These are phyloP conservation scores for Boletus chippewaensis DNA, from an alignment of 1,284 basidiomycete genomes.

Conservation along the genomic window DNA sequence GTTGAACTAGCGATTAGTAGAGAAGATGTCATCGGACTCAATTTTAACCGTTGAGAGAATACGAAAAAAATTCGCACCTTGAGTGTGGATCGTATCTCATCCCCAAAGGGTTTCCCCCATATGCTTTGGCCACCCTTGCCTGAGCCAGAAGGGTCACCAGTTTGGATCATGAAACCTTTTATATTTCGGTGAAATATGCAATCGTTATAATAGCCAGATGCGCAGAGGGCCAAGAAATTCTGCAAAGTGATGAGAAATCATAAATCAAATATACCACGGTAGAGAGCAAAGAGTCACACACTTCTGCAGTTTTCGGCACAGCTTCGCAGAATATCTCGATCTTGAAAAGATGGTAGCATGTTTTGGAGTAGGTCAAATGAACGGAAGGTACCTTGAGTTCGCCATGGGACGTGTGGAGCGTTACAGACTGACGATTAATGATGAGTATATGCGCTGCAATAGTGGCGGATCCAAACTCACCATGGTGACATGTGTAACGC, in stretches of 20 bases:
- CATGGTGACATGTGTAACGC: slow-evolving; percentile 31
- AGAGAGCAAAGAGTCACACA: slow-evolving; percentile 32
- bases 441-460: slow-evolving; percentile 15
- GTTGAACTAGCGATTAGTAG: slow-evolving; percentile 60
- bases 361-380: background rate
- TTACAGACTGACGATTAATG: slow-evolving; percentile 67
- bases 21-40: background rate
- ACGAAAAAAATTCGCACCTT: slow-evolving; percentile 51
- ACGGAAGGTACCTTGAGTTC: slow-evolving; percentile 76
- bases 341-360: slow-evolving; percentile 37
- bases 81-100: slow-evolving; percentile 87
- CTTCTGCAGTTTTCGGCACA: slow-evolving; percentile 90
- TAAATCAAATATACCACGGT: background rate
- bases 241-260: slow-evolving; percentile 30
- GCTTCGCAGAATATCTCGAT: slow-evolving; percentile 97
- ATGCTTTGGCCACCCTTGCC: slow-evolving; percentile 82
- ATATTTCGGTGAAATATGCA: slow-evolving; percentile 93
- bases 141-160: slow-evolving; percentile 78
- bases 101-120: slow-evolving; percentile 82
- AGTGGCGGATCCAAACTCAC: slow-evolving; percentile 27
- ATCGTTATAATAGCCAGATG: slow-evolving; percentile 81
- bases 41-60: background rate
- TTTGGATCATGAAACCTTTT: slow-evolving; percentile 93
- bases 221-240: slow-evolving; percentile 95
- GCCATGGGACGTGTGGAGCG: slow-evolving; percentile 88